phyloP scores from a whole-genome alignment of 306 rosid genomes.

The Astragalus membranaceus region DNA sequence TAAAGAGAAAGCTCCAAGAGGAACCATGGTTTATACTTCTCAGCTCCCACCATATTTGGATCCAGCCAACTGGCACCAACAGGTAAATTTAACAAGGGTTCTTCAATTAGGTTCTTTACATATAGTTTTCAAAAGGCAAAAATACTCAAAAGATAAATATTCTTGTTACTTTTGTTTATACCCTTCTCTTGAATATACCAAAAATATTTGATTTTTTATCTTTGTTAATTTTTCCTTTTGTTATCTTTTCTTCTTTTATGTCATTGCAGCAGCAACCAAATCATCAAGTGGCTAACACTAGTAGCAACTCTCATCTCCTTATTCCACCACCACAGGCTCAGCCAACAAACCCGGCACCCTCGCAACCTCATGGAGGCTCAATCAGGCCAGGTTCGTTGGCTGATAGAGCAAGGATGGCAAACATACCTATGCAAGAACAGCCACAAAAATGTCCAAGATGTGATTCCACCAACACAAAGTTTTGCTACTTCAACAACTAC shows the following conservation, averaged over 20 bases:
- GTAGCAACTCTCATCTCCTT: slow-evolving; percentile 34
- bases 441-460: slow-evolving; percentile 80
- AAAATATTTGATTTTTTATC: slow-evolving; percentile 31
- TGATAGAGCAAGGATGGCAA: slow-evolving; percentile 81
- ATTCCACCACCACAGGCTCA: slow-evolving; percentile 25
- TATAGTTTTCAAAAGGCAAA: slow-evolving; percentile 5
- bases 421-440: slow-evolving; percentile 65
- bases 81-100: slow-evolving; percentile 35
- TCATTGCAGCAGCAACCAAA: slow-evolving; percentile 31
- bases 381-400: slow-evolving; percentile 75
- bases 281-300: slow-evolving; percentile 29
- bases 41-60: slow-evolving; percentile 75
- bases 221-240: neutral
- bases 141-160: slow-evolving; percentile 49
- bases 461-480: slow-evolving; percentile 85
- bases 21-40: slow-evolving; percentile 83
- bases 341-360: neutral
- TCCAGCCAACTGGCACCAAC: slow-evolving; percentile 90
- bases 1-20: slow-evolving; percentile 52
- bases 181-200: slow-evolving; percentile 73
- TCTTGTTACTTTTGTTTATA: slow-evolving; percentile 42
- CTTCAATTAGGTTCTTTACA: slow-evolving; percentile 24
- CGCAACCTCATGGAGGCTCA: slow-evolving; percentile 41
- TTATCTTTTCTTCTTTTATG: neutral
- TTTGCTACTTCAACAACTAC: slow-evolving; percentile 92